Base-by-base conservation (phyloP, 306 rosid genomes). In the Fagus crenata region DNA sequence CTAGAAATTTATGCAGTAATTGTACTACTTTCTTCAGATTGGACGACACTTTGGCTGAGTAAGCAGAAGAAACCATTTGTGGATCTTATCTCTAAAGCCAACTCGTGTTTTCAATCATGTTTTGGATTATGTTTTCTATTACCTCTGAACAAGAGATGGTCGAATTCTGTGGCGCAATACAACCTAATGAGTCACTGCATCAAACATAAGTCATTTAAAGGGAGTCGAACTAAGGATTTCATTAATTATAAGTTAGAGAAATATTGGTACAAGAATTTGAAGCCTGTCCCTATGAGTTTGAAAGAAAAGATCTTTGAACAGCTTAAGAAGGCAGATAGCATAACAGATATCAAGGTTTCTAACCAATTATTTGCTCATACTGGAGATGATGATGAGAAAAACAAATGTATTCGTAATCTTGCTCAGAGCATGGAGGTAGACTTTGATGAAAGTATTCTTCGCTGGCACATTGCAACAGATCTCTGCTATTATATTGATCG, bases 391-490 rank as follows among this genome's bases (percentile, higher is more conserved):
- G 49, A 43, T 43, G 49, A 43, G 49, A 43, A 43, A 43, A 43
- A 43, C 11, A 43, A 43, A 43, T 43, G 49, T 43, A 6, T 43
- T 43, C 11, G 7, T 43, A 43, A 43, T 43, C 49, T 43, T 43
- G 12, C 49, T 43, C 12, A 7, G 49, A 43, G 49, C 12, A 43
- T 43, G 49, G 49, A 43, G 49, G 49, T 43, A 43, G 3, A 7
- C 22, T 60, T 58, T 33, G 69, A 43, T 7, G 39, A 61, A 49
- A 61, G 59, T 9, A 78, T 78, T 49, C 41, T 78, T 6, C 14
- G 9, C 3, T 78, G 77, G 82, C 77, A 78, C 39, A 49, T 78
- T 5, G 77, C 72, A 31, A 49, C 65, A 6, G 53, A 61, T 3
- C 1, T 61, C 8, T 71, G 77, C 28, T 59, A 43, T 11, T 41